Evolutionary conservation across 495 filamentous ascomycete genomes (phyloP), one percentile per base, ranked within the genome.

Genomic region (Lindgomyces ingoldianus): DNA sequence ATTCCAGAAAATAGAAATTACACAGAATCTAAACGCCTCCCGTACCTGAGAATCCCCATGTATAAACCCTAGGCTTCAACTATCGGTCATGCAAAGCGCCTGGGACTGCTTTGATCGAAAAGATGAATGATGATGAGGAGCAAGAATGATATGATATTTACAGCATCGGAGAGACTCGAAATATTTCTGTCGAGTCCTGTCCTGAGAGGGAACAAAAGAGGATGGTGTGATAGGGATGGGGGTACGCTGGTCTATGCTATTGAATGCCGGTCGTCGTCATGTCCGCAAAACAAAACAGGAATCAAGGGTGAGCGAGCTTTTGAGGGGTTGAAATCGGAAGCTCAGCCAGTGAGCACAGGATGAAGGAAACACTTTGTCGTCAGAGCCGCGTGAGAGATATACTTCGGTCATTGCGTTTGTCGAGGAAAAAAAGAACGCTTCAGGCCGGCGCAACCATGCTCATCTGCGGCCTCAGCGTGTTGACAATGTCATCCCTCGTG

Each of bases 381-480:
- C 24, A 68, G n/a, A 41, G 27, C 57, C 36, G 6, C 14, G 33
- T 12, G 25, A 44, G 19, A 26, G 21, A 25, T 12, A 41, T 45
- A 36, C 25, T 36, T 47, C 27, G 48, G 18, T 57, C 39, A 52
- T 60, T 41, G 57, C 50, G 41, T 39, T 39, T 18, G 42, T 22
- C 16, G 39, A 60, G 45, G 53, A 61, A 47, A 49, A 46, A 24
- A 69, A 46, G 46, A 60, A 39, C 33, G 33, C 57, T 44, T 62
- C 68, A 71, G 24, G 64, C 70, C 0, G 65, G 68, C 11, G 60
- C 14, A 2, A 62, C 52, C 59, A 75, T 47, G 27, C 84, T 82
- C 92, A 91, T 91, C 53, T 80, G 82, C 53, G 94, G 94, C 77
- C 88, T 89, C 75, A 98, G 80, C 66, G 78, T 84, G 2, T 81